Percentiles rank a stretch among this genome's conserved stretches.
phyloP scores from a whole-genome alignment of 345 rosid genomes.

The Mercurialis annua region DNA sequence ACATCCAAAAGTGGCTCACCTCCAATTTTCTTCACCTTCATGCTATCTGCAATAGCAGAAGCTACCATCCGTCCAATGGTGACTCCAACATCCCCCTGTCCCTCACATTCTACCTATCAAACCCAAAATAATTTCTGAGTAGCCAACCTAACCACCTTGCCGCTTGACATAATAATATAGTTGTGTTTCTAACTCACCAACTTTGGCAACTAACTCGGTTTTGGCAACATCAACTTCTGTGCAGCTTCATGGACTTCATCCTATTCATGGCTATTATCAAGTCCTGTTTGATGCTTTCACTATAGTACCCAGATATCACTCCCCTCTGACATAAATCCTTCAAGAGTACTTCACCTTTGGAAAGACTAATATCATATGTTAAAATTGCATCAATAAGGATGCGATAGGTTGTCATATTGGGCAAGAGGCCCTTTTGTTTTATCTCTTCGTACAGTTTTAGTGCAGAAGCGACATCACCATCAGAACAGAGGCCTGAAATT shows the following conservation, averaged over 20 bases:
- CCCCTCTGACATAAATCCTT: conserved; percentile 62
- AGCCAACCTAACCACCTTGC: not conserved
- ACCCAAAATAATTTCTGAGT: conserved; percentile 92
- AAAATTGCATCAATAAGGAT: conserved; percentile 52
- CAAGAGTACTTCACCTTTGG: conserved; percentile 42
- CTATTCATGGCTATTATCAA: conserved; percentile 43
- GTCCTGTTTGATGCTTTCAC: conserved; percentile 31
- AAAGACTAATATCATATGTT: conserved; percentile 18
- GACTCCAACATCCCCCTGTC: conserved; percentile 95
- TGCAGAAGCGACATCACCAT: conserved; percentile 49
- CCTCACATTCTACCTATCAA: conserved; percentile 81
- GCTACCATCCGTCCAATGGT: conserved; percentile 66
- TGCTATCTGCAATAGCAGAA: conserved; percentile 59
- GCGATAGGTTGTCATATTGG: conserved; percentile 58
- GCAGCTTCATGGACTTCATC: conserved; percentile 41
- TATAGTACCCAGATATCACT: conserved; percentile 37
- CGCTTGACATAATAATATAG: not conserved
- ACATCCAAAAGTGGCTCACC: conserved; percentile 82
- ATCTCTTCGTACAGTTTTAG: conserved; percentile 67
- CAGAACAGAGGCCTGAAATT: conserved; percentile 58
- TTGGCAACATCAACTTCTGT: conserved; percentile 33
- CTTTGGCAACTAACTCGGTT: conserved; percentile 2
- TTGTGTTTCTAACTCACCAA: not conserved
- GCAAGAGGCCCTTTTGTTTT: conserved; percentile 59
- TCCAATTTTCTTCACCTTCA: conserved; percentile 73